Percentiles rank a stretch among this genome's conserved stretches.
phyloP scores from a whole-genome alignment of 2,329 filamentous ascomycete genomes.

The Paecilomyces dactylethromorphus region DNA sequence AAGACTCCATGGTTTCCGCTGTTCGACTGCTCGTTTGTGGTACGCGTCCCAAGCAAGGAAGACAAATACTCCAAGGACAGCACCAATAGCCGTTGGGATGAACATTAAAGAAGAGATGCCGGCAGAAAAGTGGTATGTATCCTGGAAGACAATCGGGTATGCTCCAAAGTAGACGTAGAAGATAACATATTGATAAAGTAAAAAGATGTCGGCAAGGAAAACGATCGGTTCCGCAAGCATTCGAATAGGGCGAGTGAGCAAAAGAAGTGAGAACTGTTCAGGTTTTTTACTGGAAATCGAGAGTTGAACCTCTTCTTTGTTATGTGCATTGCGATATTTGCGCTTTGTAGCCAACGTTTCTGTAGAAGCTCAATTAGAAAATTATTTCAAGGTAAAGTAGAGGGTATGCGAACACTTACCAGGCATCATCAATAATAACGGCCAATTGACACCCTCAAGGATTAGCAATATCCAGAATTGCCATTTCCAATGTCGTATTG shows the following conservation, averaged over 20 bases:
- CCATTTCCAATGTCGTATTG: slow-evolving; percentile 29
- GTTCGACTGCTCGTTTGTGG: slow-evolving; percentile 43
- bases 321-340: neutral
- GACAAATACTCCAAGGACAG: slow-evolving; percentile 49
- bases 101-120: slow-evolving; percentile 17
- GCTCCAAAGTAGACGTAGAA: slow-evolving; percentile 67
- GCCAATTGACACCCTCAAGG: slow-evolving; percentile 50
- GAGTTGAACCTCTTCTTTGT: slow-evolving; percentile 25
- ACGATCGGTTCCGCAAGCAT: slow-evolving; percentile 70
- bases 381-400: slow-evolving; percentile 34
- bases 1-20: slow-evolving; percentile 45
- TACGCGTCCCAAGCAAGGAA: slow-evolving; percentile 59
- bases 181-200: slow-evolving; percentile 60
- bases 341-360: neutral
- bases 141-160: slow-evolving; percentile 59
- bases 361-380: neutral
- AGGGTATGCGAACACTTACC: slow-evolving; percentile 54
- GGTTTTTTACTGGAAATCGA: neutral
- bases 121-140: slow-evolving; percentile 14
- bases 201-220: slow-evolving; percentile 58
- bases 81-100: slow-evolving; percentile 50
- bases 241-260: slow-evolving; percentile 58
- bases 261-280: neutral
- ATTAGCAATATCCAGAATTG: slow-evolving; percentile 55
- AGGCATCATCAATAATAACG: slow-evolving; percentile 56